These are phyloP conservation scores for Elaeis oleifera DNA, from an alignment of 202 grass and related monocot genomes.

Conservation along the genomic window DNA sequence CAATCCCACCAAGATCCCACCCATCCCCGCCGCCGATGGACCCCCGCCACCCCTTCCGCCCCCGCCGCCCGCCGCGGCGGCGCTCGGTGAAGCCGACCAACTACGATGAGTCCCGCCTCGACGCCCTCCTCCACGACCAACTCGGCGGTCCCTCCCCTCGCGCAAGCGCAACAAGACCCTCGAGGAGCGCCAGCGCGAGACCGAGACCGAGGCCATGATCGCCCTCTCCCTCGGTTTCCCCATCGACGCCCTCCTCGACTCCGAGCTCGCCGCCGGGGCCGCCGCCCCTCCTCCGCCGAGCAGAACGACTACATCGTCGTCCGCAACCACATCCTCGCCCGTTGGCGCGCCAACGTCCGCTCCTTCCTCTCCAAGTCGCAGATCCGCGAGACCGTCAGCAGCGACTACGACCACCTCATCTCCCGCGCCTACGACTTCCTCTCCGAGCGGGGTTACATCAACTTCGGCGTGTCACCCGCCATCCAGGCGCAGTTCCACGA, in stretches of 20 bases:
- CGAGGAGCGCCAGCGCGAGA: slow-evolving; percentile 73
- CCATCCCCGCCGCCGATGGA: slow-evolving; percentile 12
- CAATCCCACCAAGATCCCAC: neutral
- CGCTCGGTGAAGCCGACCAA: slow-evolving; percentile 37
- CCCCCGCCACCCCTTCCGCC: neutral
- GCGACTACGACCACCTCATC: slow-evolving; percentile 69
- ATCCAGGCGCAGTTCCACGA: slow-evolving; percentile 41
- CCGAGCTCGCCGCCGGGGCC: slow-evolving; percentile 31
- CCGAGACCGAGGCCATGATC: slow-evolving; percentile 87
- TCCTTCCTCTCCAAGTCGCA: slow-evolving; percentile 47
- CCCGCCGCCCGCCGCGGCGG: slow-evolving; percentile 28
- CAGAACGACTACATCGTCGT: slow-evolving; percentile 86
- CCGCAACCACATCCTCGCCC: slow-evolving; percentile 86
- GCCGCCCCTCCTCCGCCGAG: slow-evolving; percentile 17
- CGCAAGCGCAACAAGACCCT: slow-evolving; percentile 43
- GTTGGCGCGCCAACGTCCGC: slow-evolving; percentile 68
- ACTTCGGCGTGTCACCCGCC: slow-evolving; percentile 72
- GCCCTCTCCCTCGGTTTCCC: slow-evolving; percentile 75
- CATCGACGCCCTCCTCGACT: slow-evolving; percentile 56
- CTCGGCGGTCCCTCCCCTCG: slow-evolving; percentile 46
- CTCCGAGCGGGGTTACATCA: slow-evolving; percentile 67
- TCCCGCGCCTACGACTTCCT: slow-evolving; percentile 62
- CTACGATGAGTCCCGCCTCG: slow-evolving; percentile 76
- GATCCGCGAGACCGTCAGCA: slow-evolving; percentile 58
- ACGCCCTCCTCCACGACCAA: slow-evolving; percentile 47